A percentile compares a stretch with the other conserved stretches of the same genome.
Conservation (phyloP, 371 early-diverging fungal species). For the Actinomortierella wolfii region DNA sequence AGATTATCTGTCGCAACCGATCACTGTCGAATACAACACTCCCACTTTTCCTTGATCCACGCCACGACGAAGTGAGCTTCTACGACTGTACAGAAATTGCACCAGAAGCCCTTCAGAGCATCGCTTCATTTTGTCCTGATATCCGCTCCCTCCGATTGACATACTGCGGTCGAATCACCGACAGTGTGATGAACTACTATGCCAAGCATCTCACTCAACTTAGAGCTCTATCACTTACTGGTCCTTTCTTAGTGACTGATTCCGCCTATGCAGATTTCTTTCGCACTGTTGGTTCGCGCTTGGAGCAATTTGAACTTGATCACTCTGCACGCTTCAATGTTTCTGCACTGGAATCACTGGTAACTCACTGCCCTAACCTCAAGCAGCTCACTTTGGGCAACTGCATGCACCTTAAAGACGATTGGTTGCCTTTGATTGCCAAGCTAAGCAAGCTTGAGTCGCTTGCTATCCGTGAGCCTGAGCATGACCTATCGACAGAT, state of each 20-base stretch:
- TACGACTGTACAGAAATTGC: slow-evolving; percentile 84
- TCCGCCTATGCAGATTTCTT: slow-evolving; percentile 68
- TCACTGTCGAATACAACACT: slow-evolving; percentile 66
- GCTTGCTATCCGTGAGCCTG: slow-evolving; percentile 56
- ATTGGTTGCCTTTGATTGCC: slow-evolving; percentile 51
- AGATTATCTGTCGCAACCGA: slow-evolving; percentile 81
- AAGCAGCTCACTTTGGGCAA: slow-evolving; percentile 60
- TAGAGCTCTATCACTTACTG: slow-evolving; percentile 65
- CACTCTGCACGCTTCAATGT: slow-evolving; percentile 67
- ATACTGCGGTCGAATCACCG: slow-evolving; percentile 80
- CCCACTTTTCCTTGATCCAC: slow-evolving; percentile 74
- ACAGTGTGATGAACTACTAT: slow-evolving; percentile 56
- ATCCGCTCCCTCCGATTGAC: slow-evolving; percentile 64
- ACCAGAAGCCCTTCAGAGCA: slow-evolving; percentile 54
- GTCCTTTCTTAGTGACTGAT: slow-evolving; percentile 73
- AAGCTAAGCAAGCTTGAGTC: slow-evolving; percentile 48
- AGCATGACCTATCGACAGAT: slow-evolving; percentile 44
- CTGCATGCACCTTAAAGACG: slow-evolving; percentile 57
- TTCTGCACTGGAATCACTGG: slow-evolving; percentile 58
- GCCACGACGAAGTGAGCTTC: slow-evolving; percentile 57
- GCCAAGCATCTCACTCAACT: slow-evolving; percentile 54
- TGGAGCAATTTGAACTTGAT: slow-evolving; percentile 63
- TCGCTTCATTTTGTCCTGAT: slow-evolving; percentile 70
- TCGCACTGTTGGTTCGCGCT: slow-evolving; percentile 48
- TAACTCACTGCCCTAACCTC: slow-evolving; percentile 57